Percentiles rank a stretch among this genome's conserved stretches.
phyloP scores from a whole-genome alignment of 2,329 filamentous ascomycete genomes.

The Pseudogymnoascus sp. region DNA sequence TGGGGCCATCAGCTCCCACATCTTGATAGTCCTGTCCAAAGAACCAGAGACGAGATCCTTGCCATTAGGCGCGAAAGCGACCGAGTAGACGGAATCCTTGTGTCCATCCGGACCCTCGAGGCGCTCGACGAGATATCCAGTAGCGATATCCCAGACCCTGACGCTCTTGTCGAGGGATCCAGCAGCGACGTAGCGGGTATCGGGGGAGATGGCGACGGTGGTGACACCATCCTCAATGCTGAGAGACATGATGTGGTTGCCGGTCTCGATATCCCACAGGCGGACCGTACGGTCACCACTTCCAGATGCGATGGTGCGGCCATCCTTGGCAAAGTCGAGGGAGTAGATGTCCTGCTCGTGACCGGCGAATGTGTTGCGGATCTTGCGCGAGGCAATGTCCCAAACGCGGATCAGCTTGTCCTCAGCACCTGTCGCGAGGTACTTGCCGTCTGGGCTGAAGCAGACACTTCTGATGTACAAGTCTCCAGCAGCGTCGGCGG shows the following conservation, averaged over 20 bases:
- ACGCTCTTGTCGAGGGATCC: slow-evolving; percentile 97
- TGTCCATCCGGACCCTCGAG: slow-evolving; percentile 90
- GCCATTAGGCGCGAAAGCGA: slow-evolving; percentile 90
- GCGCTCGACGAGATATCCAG: slow-evolving; percentile 79
- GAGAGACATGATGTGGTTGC: slow-evolving; percentile 73
- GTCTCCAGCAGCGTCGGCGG: slow-evolving; percentile 79
- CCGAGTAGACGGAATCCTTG: slow-evolving; percentile 94
- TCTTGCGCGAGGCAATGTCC: slow-evolving; percentile 78
- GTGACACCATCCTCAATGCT: slow-evolving; percentile 96
- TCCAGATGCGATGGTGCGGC: slow-evolving; percentile 88
- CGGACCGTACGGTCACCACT: slow-evolving; percentile 91
- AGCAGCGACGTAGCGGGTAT: slow-evolving; percentile 88
- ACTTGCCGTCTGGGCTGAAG: slow-evolving; percentile 94
- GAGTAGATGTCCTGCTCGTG: slow-evolving; percentile 99
- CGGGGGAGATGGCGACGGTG: slow-evolving; percentile 93
- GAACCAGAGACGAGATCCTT: slow-evolving; percentile 90
- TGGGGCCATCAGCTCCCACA: slow-evolving; percentile 85
- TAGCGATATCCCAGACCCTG: slow-evolving; percentile 87
- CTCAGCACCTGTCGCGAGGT: slow-evolving; percentile 90
- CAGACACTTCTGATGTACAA: slow-evolving; percentile 96
- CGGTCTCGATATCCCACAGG: slow-evolving; percentile 89
- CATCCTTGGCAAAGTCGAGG: slow-evolving; percentile 88
- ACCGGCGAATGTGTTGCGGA: slow-evolving; percentile 88
- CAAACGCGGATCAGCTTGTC: slow-evolving; percentile 93
- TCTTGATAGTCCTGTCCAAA: slow-evolving; percentile 97